Base-by-base conservation (phyloP, 306 rosid genomes). In the Prunus mongolica region DNA sequence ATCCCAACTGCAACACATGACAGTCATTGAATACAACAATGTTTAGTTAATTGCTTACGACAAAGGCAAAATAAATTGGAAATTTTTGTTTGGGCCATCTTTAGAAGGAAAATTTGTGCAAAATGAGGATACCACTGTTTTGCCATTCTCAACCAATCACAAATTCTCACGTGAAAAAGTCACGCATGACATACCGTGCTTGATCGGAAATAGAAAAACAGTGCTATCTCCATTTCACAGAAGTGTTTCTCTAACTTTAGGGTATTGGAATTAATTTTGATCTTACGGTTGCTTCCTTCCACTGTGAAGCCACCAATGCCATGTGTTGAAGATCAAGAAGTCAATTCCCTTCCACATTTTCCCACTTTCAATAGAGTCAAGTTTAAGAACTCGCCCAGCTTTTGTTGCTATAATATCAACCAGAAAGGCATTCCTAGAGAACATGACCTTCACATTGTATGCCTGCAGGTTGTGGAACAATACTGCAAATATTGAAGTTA, bases 1-100 rank as follows among this genome's bases (percentile, higher is more conserved):
- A 81, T 91, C 90, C 98, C 97, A 93, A 74, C 97, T 93, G 74
- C 61, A 77, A 15, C 11, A 19, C 15, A 52, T 15, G 9, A 32
- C 8, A 5, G 10, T 41, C 65, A 61, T 12, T 61, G 6, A 8
- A 32, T 46, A 47, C 60, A 13, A 28, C 3, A 14, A 25, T 2
- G 16, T 60, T 25, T 12, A 25, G 24, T 25, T 9, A 56, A 3
- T 9, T 20, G 6, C 12, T 56, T 56, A 20, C 28, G 24, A 7
- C 9, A 38, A 38, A 1, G 44, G 44, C 44, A 38, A 38, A 38
- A 38, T 38, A 38, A 6, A 38, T 38, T 38, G 44, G 9, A 38
- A 38, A 7, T 38, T 38, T 38, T 38, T 38, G 9, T 38, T 38
- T 38, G 44, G 44, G 9, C 44, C 44, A 38, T 6, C 44, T 38